Evolutionary conservation across 2,329 filamentous ascomycete species (phyloP).

Genomic region (Ascochyta viciae-villosae): DNA sequence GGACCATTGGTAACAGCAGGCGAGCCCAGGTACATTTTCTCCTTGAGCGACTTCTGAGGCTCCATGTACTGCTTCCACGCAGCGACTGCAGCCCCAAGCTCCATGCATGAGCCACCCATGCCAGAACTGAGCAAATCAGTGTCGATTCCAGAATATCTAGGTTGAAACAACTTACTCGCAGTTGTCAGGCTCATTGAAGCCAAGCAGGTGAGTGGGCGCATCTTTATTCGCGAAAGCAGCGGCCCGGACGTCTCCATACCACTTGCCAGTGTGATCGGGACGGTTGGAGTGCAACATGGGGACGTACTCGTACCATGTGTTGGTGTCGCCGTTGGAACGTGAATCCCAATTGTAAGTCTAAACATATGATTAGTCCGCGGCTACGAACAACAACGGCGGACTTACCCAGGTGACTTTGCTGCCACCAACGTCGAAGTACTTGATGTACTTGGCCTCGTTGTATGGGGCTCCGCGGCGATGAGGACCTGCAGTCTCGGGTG

Average conservation of each 20-base stretch:
- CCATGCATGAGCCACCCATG: slow-evolving; percentile 36
- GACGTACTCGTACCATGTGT: slow-evolving; percentile 61
- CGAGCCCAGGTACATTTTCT: slow-evolving; percentile 37
- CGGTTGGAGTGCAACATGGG: slow-evolving; percentile 55
- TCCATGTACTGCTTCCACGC: slow-evolving; percentile 31
- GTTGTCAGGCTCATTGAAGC: slow-evolving; percentile 48
- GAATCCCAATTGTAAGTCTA: slow-evolving; percentile 71
- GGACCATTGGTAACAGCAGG: slow-evolving; percentile 42
- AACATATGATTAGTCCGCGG: not conserved
- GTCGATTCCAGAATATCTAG: too few relatives aligned
- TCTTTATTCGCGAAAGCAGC: slow-evolving; percentile 8
- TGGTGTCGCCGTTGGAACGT: slow-evolving; percentile 37
- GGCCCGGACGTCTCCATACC: slow-evolving; percentile 25
- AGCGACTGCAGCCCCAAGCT: slow-evolving; percentile 15
- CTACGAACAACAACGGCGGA: not conserved
- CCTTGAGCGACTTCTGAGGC: slow-evolving; percentile 21
- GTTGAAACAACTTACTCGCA: slow-evolving; percentile 24
- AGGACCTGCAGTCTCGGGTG: slow-evolving; percentile 48
- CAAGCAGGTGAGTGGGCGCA: slow-evolving; percentile 30
- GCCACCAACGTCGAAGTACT: slow-evolving; percentile 54
- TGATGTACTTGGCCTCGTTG: slow-evolving; percentile 63
- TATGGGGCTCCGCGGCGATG: slow-evolving; percentile 67
- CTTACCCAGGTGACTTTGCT: slow-evolving; percentile 60
- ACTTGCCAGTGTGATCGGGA: slow-evolving; percentile 23
- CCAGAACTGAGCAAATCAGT: slow-evolving; percentile 1